A percentile compares a stretch with the other conserved stretches of the same genome.
Conservation (phyloP, 345 rosid genomes). For the Citropsis articulata region DNA sequence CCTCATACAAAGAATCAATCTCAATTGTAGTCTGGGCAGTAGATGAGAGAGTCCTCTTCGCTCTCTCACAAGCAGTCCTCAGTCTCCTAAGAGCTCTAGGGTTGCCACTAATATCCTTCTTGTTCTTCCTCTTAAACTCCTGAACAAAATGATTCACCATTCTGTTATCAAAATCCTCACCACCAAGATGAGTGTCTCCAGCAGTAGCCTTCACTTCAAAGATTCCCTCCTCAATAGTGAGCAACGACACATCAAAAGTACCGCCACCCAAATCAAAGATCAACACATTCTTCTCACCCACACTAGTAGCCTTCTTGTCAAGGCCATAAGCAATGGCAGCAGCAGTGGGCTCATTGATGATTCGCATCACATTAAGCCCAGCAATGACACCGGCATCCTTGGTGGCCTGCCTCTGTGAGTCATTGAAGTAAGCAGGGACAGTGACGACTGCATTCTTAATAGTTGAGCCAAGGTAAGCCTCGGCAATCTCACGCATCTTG, state of each 20-base stretch:
- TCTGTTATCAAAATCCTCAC: slow-evolving; percentile 73
- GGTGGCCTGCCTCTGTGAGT: slow-evolving; percentile 68
- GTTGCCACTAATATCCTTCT: slow-evolving; percentile 67
- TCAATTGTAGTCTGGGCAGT: slow-evolving; percentile 69
- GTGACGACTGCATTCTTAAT: slow-evolving; percentile 71
- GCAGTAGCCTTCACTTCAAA: slow-evolving; percentile 77
- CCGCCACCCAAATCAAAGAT: slow-evolving; percentile 71
- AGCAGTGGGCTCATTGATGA: slow-evolving; percentile 76
- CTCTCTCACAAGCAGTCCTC: slow-evolving; percentile 74
- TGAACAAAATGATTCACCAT: slow-evolving; percentile 74
- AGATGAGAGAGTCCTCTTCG: slow-evolving; percentile 64
- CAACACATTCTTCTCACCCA: slow-evolving; percentile 68
- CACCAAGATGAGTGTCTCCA: slow-evolving; percentile 77
- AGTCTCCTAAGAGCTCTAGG: slow-evolving; percentile 67
- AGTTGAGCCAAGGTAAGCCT: slow-evolving; percentile 55
- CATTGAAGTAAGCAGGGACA: slow-evolving; percentile 73
- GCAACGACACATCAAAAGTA: slow-evolving; percentile 70
- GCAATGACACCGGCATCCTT: slow-evolving; percentile 74
- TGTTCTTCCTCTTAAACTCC: slow-evolving; percentile 67
- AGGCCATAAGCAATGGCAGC: slow-evolving; percentile 81
- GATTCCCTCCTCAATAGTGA: slow-evolving; percentile 70
- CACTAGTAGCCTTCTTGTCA: slow-evolving; percentile 66
- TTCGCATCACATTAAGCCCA: slow-evolving; percentile 71
- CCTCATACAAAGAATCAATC: slow-evolving; percentile 66
- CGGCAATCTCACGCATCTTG: slow-evolving; percentile 82